Conservation (phyloP, 2,329 filamentous ascomycete species). For the Pestalotiopsis sp. region DNA sequence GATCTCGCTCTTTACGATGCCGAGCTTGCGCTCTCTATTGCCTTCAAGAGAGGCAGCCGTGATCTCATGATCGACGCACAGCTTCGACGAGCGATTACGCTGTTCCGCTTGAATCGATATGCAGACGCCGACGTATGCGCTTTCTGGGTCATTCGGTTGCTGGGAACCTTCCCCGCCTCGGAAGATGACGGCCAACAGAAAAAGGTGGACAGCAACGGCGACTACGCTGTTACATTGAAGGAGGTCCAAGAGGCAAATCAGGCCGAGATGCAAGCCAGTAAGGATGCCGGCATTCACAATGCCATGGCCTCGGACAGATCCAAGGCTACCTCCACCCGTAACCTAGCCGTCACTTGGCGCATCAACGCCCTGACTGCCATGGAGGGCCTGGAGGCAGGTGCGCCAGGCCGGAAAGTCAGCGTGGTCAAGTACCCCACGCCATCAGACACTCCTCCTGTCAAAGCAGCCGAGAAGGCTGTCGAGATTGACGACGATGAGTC, state of each 20-base stretch:
- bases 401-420: constrained; percentile 48
- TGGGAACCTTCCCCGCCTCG: constrained; percentile 36
- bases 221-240: constrained; percentile 44
- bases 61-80: constrained; percentile 81
- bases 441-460: constrained; percentile 22
- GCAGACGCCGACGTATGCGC: constrained; percentile 77
- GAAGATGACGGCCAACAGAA: constrained; percentile 38
- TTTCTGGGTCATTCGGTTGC: constrained; percentile 51
- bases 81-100: constrained; percentile 74
- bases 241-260: constrained; percentile 29
- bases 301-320: constrained; percentile 20
- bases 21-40: constrained; percentile 64
- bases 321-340: constrained; percentile 30
- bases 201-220: constrained; percentile 45
- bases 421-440: constrained; percentile 35
- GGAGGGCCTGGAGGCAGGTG: constrained; percentile 44
- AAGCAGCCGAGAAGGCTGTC: constrained; percentile 13
- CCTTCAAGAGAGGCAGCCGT: constrained; percentile 69
- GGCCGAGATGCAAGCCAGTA: not conserved
- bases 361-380: constrained; percentile 48
- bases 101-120: constrained; percentile 70
- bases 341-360: constrained; percentile 47
- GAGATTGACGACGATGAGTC: constrained; percentile 5
- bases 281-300: constrained; percentile 21
- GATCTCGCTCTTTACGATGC: constrained; percentile 70